Evolutionary conservation across 2,329 filamentous ascomycete genomes (phyloP), one percentile per base, ranked within the genome.

Genomic region (Talaromyces sp.): DNA sequence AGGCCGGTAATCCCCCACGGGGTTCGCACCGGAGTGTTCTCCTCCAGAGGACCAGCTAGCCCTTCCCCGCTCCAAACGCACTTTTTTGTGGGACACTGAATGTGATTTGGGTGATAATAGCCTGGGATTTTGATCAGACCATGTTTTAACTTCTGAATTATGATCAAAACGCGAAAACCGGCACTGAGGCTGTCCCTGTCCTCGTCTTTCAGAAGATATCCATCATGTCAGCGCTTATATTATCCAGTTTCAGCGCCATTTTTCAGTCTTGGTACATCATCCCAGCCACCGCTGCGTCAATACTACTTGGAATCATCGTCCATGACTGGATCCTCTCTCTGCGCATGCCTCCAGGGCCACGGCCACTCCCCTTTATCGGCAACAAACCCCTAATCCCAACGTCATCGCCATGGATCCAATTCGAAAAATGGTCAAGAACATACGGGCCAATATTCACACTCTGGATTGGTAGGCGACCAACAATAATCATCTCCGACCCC

Each of bases 401-500:
- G 10, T 65, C 65, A 6, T 65, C 67, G 19, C 68, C 69, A 15
- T 72, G 70, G 69, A 66, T 71, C 33, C 63, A 69, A 55, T 72
- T 71, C 30, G 65, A 73, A 54, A 69, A 73, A 63, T 77, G 75
- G 72, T 67, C 69, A 5, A 61, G 67, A 15, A 64, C 56, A 7
- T 74, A 78, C 63, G 76, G 76, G 1, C 70, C 72, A 0, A 74
- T 78, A 11, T 63, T 73, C 30, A 73, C 72, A 9, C 61, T 78
- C 39, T 75, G 75, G 64, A 67, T 71, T 25, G 76, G 74, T 0
- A 66, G 70, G 0, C 63, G 67, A 15, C 75, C 75, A 25, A 65
- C 76, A 32, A 71, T 78, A 3, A 63, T 78, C 10, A 69, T 77
- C 7, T 71, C 72, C 11, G 71, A 71, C 51, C 71, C 69, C 1